These are phyloP conservation scores for Jacaranda mimosifolia DNA, from an alignment of 257 asterid genomes.

Conservation along the genomic window DNA sequence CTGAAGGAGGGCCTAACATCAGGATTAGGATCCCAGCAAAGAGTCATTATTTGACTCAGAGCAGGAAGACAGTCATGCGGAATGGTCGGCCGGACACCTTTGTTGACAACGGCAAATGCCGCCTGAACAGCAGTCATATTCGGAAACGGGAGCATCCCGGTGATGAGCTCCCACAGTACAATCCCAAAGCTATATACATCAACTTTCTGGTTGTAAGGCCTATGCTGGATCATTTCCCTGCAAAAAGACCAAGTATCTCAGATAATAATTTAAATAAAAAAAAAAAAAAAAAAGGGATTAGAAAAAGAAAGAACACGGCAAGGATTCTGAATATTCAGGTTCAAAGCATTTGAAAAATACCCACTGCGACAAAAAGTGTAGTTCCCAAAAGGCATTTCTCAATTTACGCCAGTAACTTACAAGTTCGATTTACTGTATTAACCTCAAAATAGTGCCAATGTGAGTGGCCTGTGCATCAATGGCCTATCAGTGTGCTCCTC, in stretches of 20 bases:
- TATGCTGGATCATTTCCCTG: constrained; percentile 99
- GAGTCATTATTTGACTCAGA: constrained; percentile 86
- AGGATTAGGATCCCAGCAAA: constrained; percentile 91
- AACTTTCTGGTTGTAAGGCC: constrained; percentile 95
- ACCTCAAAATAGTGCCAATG: background rate
- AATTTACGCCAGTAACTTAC: background rate
- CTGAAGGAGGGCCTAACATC: constrained; percentile 88
- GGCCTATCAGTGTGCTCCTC: background rate
- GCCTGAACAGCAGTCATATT: constrained; percentile 99
- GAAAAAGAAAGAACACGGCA: background rate
- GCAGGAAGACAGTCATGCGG: constrained; percentile 84
- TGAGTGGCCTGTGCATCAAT: background rate
- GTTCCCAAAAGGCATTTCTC: no score
- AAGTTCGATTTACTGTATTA: background rate
- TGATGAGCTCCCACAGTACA: constrained; percentile 95
- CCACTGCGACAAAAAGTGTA: background rate
- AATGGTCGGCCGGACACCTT: constrained; percentile 86
- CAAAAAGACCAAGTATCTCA: constrained; percentile 39
- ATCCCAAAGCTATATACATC: constrained; percentile 98
- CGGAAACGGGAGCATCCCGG: constrained; percentile 98
- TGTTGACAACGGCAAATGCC: constrained; percentile 96
- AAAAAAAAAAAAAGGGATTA: no score
- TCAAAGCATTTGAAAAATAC: background rate
- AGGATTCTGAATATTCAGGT: background rate
- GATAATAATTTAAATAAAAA: no score